A percentile compares a stretch with the other conserved stretches of the same genome.
phyloP scores from a whole-genome alignment of 2,329 filamentous ascomycete genomes.

The Aspergillus sclerotialis region DNA sequence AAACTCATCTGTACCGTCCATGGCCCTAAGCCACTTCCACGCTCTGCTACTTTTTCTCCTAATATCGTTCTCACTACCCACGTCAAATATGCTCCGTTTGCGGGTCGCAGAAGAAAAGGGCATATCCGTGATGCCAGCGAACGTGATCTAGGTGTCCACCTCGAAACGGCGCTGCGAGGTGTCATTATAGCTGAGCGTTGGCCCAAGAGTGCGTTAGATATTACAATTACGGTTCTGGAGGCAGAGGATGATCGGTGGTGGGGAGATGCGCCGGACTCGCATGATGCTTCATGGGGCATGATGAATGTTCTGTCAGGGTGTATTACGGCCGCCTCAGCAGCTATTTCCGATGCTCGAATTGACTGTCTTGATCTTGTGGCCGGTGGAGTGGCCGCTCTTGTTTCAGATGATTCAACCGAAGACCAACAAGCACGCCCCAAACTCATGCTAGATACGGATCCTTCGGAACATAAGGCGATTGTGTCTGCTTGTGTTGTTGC shows the following conservation, averaged over 20 bases:
- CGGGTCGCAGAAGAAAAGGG: constrained; percentile 70
- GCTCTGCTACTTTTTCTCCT: constrained; percentile 84
- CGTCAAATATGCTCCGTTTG: constrained; percentile 95
- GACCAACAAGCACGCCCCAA: constrained; percentile 18
- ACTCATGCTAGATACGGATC: constrained; percentile 69
- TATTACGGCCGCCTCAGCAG: constrained; percentile 88
- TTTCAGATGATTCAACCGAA: constrained; percentile 35
- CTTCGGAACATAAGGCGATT: constrained; percentile 70
- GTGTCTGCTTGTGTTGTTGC: constrained; percentile 82
- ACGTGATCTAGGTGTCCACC: constrained; percentile 80
- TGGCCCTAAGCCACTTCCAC: constrained; percentile 81
- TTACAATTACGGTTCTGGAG: constrained; percentile 87
- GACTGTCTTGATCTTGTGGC: constrained; percentile 88
- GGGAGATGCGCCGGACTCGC: constrained; percentile 46
- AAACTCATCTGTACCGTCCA: constrained; percentile 93
- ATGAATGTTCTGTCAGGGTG: constrained; percentile 90
- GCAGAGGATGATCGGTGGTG: constrained; percentile 75
- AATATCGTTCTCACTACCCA: constrained; percentile 88
- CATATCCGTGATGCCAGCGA: constrained; percentile 82
- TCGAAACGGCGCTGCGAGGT: constrained; percentile 84
- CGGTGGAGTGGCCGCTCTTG: constrained; percentile 80
- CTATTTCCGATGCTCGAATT: constrained; percentile 88
- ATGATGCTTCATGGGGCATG: constrained; percentile 68
- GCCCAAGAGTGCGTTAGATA: constrained; percentile 98
- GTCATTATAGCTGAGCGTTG: constrained; percentile 89